phyloP scores from a whole-genome alignment of 805 yeast genomes.

The Yarrowia yakushimensis region DNA sequence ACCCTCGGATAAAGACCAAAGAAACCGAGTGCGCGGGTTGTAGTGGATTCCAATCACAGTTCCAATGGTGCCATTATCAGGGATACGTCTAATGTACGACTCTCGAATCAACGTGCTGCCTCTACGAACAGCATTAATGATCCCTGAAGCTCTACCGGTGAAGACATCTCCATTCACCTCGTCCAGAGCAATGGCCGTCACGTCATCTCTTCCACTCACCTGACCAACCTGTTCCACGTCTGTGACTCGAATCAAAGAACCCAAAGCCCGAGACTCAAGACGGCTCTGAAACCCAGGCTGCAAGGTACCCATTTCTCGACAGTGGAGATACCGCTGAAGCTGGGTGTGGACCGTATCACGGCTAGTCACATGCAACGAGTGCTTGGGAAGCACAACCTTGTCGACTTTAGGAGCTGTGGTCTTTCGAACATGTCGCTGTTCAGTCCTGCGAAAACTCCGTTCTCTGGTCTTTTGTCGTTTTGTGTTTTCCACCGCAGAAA shows the following conservation, averaged over 20 bases:
- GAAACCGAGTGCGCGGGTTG: neutral
- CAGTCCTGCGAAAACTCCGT: conserved; percentile 1
- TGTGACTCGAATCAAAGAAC: neutral
- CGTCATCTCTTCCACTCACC: neutral
- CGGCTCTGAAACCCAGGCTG: neutral
- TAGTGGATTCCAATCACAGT: neutral
- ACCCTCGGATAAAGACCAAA: neutral
- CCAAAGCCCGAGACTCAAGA: neutral
- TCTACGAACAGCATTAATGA: conserved; percentile 13
- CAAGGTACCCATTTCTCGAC: conserved; percentile 10
- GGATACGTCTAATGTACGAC: conserved; percentile 3
- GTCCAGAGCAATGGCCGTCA: neutral
- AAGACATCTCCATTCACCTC: conserved; percentile 4
- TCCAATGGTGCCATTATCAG: neutral
- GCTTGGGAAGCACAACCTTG: conserved; percentile 24
- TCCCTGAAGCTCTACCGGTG: neutral
- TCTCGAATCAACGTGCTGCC: conserved; percentile 4
- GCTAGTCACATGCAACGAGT: conserved; percentile 7
- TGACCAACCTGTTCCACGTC: conserved; percentile 4
- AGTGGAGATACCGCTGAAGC: neutral
- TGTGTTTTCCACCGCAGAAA: conserved; percentile 29
- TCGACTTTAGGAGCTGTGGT: neutral
- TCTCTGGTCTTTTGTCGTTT: conserved; percentile 26
- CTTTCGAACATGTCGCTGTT: conserved; percentile 10
- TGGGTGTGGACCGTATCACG: conserved; percentile 27